phyloP scores from a whole-genome alignment of 768 basidiomycete species.

The Amanita subjunquillea region DNA sequence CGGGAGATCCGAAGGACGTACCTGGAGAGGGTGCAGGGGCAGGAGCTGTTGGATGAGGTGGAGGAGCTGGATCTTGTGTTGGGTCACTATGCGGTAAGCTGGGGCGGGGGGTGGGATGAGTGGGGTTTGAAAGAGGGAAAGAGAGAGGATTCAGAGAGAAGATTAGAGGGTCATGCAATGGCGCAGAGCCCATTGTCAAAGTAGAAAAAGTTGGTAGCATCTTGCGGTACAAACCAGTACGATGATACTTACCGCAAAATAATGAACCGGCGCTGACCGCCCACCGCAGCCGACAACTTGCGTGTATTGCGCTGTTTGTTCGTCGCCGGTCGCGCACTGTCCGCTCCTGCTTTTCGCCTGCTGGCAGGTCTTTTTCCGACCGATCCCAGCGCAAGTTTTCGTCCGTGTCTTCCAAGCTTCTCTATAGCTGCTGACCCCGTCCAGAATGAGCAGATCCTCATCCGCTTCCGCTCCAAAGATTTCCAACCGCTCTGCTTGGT shows the following conservation, averaged over 20 bases:
- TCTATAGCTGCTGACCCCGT: constrained; percentile 9
- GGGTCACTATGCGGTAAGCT: constrained; percentile 82
- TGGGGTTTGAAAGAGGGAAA: constrained; percentile 23
- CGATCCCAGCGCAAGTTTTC: constrained; percentile 36
- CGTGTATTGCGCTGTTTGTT: constrained; percentile 12
- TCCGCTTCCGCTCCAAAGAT: constrained; percentile 64
- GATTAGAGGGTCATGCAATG: constrained; percentile 1
- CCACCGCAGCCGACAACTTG: not conserved
- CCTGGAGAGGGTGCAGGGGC: constrained; percentile 53
- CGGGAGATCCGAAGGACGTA: constrained; percentile 53
- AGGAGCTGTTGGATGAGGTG: constrained; percentile 89
- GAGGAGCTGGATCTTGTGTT: constrained; percentile 91
- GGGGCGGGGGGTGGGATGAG: constrained; percentile 34
- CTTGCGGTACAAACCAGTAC: too few species aligned
- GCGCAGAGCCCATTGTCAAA: constrained; percentile 2
- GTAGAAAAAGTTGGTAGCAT: not conserved
- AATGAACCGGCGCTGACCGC: too few species aligned
- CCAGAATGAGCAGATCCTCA: constrained; percentile 91
- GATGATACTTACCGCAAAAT: too few species aligned
- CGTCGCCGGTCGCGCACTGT: constrained; percentile 32
- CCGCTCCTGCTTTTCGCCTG: constrained; percentile 62
- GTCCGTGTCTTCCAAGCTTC: constrained; percentile 18
- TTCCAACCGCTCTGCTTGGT: constrained; percentile 82
- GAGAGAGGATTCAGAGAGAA: constrained; percentile 5
- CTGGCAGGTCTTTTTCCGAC: constrained; percentile 90